phyloP scores from a whole-genome alignment of 163 green algal genomes.

The Volvox carteri region DNA sequence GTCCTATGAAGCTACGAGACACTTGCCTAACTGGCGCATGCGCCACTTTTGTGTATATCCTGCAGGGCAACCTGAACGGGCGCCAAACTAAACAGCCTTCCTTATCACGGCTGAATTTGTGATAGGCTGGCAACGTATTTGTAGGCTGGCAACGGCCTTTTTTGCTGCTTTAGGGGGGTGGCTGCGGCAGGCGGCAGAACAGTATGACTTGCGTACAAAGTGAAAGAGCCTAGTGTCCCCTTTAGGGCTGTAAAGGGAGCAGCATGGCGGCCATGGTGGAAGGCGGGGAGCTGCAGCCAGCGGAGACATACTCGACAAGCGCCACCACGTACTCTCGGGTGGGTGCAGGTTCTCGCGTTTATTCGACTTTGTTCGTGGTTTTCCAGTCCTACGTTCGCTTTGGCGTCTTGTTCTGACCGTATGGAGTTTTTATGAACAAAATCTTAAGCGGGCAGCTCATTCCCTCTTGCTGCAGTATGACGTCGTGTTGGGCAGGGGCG shows the following conservation, averaged over 20 bases:
- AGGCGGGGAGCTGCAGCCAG: conserved; percentile 34
- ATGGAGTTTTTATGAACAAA: neutral
- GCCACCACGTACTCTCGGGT: conserved; percentile 51
- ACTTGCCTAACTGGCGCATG: neutral
- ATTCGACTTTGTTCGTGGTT: neutral
- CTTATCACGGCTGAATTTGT: neutral
- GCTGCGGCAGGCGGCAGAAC: conserved; percentile 17
- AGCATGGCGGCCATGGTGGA: conserved; percentile 36
- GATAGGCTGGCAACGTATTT: neutral
- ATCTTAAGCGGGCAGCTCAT: neutral
- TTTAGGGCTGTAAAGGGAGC: neutral
- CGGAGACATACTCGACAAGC: conserved; percentile 44
- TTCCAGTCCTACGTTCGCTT: neutral
- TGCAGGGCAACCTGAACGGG: neutral
- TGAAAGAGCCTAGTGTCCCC: conserved; percentile 4
- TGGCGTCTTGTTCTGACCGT: neutral
- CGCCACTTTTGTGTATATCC: neutral
- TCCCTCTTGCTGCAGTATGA: conserved; percentile 74
- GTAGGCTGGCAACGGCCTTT: neutral
- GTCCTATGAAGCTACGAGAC: neutral
- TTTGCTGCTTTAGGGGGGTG: neutral
- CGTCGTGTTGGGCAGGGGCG: conserved; percentile 89
- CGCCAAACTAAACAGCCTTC: neutral
- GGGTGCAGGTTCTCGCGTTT: neutral
- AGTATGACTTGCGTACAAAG: conserved; percentile 7